phyloP scores from a whole-genome alignment of 495 filamentous ascomycete species.

The Zalerion maritima region DNA sequence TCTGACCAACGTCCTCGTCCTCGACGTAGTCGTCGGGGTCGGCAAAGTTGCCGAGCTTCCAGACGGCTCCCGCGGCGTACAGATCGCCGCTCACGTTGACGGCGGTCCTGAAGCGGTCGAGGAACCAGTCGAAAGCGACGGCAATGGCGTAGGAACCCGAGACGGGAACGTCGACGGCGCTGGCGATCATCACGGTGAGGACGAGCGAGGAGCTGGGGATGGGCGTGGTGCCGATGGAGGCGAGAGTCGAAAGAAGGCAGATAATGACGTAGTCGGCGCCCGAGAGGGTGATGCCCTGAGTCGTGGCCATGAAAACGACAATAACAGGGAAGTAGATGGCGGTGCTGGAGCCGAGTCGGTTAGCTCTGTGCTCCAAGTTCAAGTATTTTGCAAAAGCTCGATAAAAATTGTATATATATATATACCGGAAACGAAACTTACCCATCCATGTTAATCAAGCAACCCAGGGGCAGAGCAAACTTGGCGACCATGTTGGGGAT shows the following conservation, averaged over 20 bases:
- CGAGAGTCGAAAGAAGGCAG: conserved; percentile 16
- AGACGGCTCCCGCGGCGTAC: conserved; percentile 10
- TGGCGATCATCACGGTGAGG: conserved; percentile 20
- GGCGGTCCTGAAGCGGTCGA: conserved; percentile 18
- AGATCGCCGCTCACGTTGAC: conserved; percentile 18
- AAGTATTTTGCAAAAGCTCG: no score
- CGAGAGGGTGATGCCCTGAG: conserved; percentile 14
- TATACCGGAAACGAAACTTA: neutral
- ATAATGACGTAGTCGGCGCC: conserved; percentile 17
- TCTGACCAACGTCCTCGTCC: no score
- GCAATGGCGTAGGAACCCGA: conserved; percentile 19
- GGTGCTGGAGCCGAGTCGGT: no score
- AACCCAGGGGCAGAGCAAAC: conserved; percentile 15
- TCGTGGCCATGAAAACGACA: conserved; percentile 19
- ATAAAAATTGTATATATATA: neutral
- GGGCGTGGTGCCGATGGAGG: conserved; percentile 20
- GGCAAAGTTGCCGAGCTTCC: conserved; percentile 5
- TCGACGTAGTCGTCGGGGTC: no score
- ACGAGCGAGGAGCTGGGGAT: conserved; percentile 19
- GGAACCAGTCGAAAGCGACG: conserved; percentile 18
- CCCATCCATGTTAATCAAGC: conserved; percentile 21
- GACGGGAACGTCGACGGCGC: conserved; percentile 13
- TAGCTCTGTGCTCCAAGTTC: no score
- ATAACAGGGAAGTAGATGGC: conserved; percentile 18
- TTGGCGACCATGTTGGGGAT: conserved; percentile 12